A percentile compares a stretch with the other conserved stretches of the same genome.
Evolutionary conservation across 768 basidiomycete species (phyloP).

Genomic region (Trichaptum fuscoviolaceum): DNA sequence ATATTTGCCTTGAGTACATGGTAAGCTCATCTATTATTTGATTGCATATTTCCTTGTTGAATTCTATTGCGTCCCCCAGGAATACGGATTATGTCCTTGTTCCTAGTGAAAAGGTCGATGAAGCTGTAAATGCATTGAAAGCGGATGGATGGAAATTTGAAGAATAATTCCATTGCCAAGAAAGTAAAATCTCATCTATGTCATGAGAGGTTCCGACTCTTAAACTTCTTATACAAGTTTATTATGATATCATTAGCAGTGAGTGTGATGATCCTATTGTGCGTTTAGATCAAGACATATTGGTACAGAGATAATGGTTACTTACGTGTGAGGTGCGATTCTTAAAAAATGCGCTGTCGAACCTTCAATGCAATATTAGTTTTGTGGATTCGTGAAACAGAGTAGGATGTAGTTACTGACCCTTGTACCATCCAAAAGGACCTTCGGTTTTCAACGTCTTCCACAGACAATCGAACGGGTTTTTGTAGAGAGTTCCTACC

Average conservation of each 20-base stretch:
- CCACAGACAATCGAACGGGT: conserved; percentile 94
- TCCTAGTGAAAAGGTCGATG: conserved; percentile 35
- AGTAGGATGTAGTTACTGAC: conserved; percentile 27
- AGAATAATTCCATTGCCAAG: neutral
- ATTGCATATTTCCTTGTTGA: neutral
- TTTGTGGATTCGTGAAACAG: neutral
- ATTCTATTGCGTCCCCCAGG: conserved; percentile 29
- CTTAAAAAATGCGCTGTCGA: conserved; percentile 91
- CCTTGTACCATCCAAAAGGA: conserved; percentile 93
- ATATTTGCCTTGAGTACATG: conserved; percentile 63
- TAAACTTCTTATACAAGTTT: conserved; percentile 50
- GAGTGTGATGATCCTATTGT: conserved; percentile 75
- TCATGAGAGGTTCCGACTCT: neutral
- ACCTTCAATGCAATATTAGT: conserved; percentile 38
- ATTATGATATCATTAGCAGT: conserved; percentile 82
- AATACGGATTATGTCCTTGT: conserved; percentile 65
- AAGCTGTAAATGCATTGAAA: conserved; percentile 38
- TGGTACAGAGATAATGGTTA: conserved; percentile 8
- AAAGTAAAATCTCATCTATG: neutral
- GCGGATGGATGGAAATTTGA: conserved; percentile 49
- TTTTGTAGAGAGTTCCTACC: conserved; percentile 78
- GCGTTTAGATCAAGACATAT: conserved; percentile 8
- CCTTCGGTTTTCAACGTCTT: conserved; percentile 93
- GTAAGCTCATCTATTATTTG: conserved; percentile 26
- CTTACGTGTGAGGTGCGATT: conserved; percentile 89